These are phyloP conservation scores for Neofusicoccum cordaticola DNA, from an alignment of 2,329 filamentous ascomycete species.

Conservation along the genomic window DNA sequence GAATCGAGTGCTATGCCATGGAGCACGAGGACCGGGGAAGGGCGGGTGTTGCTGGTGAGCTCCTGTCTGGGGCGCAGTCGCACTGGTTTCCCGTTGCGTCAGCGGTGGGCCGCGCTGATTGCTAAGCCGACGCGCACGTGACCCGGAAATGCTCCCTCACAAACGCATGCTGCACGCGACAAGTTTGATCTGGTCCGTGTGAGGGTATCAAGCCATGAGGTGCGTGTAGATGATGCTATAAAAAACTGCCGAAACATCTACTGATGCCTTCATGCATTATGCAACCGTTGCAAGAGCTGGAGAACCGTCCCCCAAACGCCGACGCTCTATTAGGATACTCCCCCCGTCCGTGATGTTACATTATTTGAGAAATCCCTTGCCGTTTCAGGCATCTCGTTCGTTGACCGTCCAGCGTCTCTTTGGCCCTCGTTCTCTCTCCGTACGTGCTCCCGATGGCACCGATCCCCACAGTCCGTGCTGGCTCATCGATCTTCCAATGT, in stretches of 20 bases:
- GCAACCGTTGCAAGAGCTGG: background rate
- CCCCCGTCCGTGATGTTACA: conserved; percentile 4
- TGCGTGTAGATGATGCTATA: background rate
- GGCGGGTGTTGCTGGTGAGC: background rate
- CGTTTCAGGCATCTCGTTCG: conserved; percentile 6
- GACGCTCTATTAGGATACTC: conserved; percentile 10
- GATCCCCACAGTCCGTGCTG: conserved; percentile 45
- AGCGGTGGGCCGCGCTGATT: background rate
- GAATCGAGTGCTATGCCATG: background rate
- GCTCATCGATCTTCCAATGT: conserved; percentile 22
- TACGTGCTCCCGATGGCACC: conserved; percentile 30
- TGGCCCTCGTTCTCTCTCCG: conserved; percentile 36
- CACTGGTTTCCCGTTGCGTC: background rate
- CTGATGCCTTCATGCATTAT: background rate
- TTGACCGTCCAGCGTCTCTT: conserved; percentile 45
- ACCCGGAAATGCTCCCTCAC: background rate
- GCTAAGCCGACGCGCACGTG: conserved; percentile 3
- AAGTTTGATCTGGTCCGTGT: background rate
- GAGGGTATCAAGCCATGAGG: background rate
- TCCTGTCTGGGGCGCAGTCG: background rate
- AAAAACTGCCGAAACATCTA: background rate
- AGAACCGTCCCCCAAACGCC: conserved; percentile 4
- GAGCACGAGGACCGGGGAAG: background rate
- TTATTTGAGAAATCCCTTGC: background rate
- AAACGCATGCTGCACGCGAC: background rate